Conservation (phyloP, 78 protist genomes). For the Guillardia theta region DNA sequence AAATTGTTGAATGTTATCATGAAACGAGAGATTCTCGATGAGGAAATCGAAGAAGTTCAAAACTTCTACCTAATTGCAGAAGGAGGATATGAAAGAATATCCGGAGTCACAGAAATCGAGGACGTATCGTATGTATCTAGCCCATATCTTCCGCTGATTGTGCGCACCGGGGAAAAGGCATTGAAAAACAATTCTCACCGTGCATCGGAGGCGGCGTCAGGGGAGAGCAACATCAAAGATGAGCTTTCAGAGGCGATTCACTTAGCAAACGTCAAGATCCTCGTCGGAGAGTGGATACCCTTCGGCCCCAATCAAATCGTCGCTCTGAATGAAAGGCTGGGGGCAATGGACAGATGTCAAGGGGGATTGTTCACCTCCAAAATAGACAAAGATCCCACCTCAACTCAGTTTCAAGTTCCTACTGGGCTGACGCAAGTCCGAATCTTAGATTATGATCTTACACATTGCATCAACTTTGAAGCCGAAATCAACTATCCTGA, state of each 20-base stretch:
- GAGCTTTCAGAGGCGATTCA: slow-evolving; percentile 7
- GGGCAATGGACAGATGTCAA: slow-evolving; percentile 37
- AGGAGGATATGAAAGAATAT: neutral
- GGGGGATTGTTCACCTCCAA: slow-evolving; percentile 46
- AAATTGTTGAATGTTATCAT: neutral
- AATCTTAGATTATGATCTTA: slow-evolving; percentile 32
- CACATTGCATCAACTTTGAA: slow-evolving; percentile 33
- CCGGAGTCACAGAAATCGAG: slow-evolving; percentile 23
- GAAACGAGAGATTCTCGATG: neutral
- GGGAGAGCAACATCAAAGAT: slow-evolving; percentile 38
- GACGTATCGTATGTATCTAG: slow-evolving; percentile 47
- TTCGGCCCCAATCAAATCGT: slow-evolving; percentile 57
- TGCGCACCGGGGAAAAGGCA: slow-evolving; percentile 8
- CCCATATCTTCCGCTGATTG: slow-evolving; percentile 32
- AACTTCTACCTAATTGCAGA: neutral
- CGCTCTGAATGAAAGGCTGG: slow-evolving; percentile 46
- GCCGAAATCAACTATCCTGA: slow-evolving; percentile 46
- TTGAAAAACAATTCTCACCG: slow-evolving; percentile 17
- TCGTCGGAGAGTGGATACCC: slow-evolving; percentile 54
- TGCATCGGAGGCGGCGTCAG: slow-evolving; percentile 11
- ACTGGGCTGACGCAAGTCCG: slow-evolving; percentile 5
- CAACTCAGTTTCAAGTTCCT: slow-evolving; percentile 12
- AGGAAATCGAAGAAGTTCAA: neutral
- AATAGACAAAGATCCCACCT: slow-evolving; percentile 32
- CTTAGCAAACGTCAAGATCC: neutral